Conservation (phyloP, 768 basidiomycete genomes). For the Kwoniella shandongensis region DNA sequence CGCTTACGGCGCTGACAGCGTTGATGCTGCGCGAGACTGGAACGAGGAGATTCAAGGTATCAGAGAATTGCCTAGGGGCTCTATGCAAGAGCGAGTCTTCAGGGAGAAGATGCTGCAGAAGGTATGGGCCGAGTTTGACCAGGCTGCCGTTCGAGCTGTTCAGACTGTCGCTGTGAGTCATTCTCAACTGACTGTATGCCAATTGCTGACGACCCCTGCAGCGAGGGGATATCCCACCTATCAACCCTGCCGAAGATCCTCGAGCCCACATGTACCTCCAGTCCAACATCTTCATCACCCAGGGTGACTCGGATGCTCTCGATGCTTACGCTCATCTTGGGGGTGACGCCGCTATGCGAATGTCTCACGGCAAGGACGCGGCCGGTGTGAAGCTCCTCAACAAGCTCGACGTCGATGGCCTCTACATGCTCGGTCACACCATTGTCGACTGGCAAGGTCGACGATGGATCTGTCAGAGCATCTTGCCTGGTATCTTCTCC, state of each 20-base stretch:
- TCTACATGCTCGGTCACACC: slow-evolving; percentile 54
- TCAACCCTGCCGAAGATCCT: slow-evolving; percentile 56
- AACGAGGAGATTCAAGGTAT: slow-evolving; percentile 57
- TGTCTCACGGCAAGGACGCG: slow-evolving; percentile 56
- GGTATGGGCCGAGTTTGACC: slow-evolving; percentile 55
- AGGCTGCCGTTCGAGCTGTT: slow-evolving; percentile 54
- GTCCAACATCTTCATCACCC: slow-evolving; percentile 57
- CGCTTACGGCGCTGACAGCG: slow-evolving; percentile 51
- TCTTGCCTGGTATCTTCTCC: slow-evolving; percentile 57
- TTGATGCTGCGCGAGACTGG: slow-evolving; percentile 57
- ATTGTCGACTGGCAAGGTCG: slow-evolving; percentile 57
- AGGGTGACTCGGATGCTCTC: slow-evolving; percentile 54
- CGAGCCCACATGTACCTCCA: slow-evolving; percentile 55
- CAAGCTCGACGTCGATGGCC: slow-evolving; percentile 54
- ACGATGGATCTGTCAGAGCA: slow-evolving; percentile 57
- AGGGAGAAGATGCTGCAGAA: slow-evolving; percentile 55
- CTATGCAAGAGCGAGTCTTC: slow-evolving; percentile 53
- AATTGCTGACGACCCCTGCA: background rate
- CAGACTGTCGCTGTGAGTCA: slow-evolving; percentile 49
- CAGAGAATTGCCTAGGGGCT: slow-evolving; percentile 53
- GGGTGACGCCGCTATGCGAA: slow-evolving; percentile 55
- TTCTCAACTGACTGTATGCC: slow-evolving; percentile 2
- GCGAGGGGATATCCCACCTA: slow-evolving; percentile 55
- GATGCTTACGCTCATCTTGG: slow-evolving; percentile 55
- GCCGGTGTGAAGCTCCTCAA: slow-evolving; percentile 55